Base-by-base conservation (phyloP, 2,329 filamentous ascomycete genomes). In the Sporothrix inflata region DNA sequence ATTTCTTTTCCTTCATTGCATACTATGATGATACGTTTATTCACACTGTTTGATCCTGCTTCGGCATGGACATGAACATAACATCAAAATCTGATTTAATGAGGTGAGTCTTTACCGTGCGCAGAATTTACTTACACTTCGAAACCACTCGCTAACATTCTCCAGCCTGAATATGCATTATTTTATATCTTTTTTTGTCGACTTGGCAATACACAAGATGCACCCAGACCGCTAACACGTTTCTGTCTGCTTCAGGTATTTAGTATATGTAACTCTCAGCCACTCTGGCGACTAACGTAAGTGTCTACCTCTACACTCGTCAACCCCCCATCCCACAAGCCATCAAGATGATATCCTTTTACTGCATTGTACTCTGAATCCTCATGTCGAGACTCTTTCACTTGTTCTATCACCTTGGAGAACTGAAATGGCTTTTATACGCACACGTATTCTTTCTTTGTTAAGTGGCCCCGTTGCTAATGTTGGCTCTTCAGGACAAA, bases 41-140 rank as follows among this genome's bases (percentile, higher is more conserved):
- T 88, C 86, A 88, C 86, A 88, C 86, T 88, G 85, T 87, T 86
- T 87, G 86, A 88, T 83, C 82, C 80, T 55, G 77, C 77, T 79
- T 78, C 80, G 81, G 82, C 75, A 40, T 74, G 83, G 82, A 83
- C 76, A 86, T 87, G 86, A 87, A 87, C 84, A 86, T 63, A 77
- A 83, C 74, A 78, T 76, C 82, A 85, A 82, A 85, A 85, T 86
- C 85, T 87, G 85, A 87, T 83, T 82, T 82, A 81, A 82, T 84
- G 81, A 83, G 82, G 82, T 85, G 19, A 42, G 21, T 57, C 12
- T 30, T 8, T n/a, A 21, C 21, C 16, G 6, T 16, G 14, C 19
- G 24, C 4, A 1, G n/a, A n/a, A n/a, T n/a, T n/a, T 6, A 12
- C 7, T 11, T 51, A 3, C 6, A 7, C 4, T 19, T 2, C 2